A percentile compares a stretch with the other conserved stretches of the same genome.
phyloP scores from a whole-genome alignment of 2,329 filamentous ascomycete genomes.

The Camptophora hylomeconis region DNA sequence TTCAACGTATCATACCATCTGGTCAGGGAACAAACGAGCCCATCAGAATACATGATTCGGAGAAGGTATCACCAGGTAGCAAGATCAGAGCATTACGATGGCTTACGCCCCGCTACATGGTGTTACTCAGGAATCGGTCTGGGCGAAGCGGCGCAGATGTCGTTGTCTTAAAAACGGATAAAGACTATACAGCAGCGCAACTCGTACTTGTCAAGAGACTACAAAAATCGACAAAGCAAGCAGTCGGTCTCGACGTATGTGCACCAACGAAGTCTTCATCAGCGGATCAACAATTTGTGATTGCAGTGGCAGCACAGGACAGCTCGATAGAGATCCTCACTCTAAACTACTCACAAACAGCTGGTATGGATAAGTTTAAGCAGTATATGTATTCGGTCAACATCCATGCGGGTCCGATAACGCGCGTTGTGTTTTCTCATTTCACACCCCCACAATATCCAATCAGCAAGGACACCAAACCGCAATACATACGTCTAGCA shows the following conservation, averaged over 20 bases:
- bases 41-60: conserved; percentile 12
- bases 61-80: conserved; percentile 21
- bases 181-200: conserved; percentile 11
- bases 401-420: conserved; percentile 47
- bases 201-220: conserved; percentile 45
- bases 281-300: conserved; percentile 60
- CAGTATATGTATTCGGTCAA: conserved; percentile 39
- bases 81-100: conserved; percentile 33
- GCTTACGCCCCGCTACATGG: conserved; percentile 34
- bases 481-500: conserved; percentile 60
- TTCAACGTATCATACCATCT: conserved; percentile 45
- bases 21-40: conserved; percentile 30
- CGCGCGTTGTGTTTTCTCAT: conserved; percentile 37
- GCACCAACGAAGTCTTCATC: conserved; percentile 48
- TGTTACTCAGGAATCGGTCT: conserved; percentile 44
- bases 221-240: conserved; percentile 56
- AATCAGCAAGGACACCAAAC: conserved; percentile 33
- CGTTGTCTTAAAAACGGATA: conserved; percentile 29
- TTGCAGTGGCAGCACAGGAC: conserved; percentile 71
- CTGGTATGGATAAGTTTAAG: conserved; percentile 34
- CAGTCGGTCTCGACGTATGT: conserved; percentile 64
- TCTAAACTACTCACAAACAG: conserved; percentile 48
- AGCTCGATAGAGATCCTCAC: conserved; percentile 67
- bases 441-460: conserved; percentile 39
- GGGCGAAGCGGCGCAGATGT: conserved; percentile 43